phyloP scores from a whole-genome alignment of 768 basidiomycete genomes.

The Podaxis sp. region DNA sequence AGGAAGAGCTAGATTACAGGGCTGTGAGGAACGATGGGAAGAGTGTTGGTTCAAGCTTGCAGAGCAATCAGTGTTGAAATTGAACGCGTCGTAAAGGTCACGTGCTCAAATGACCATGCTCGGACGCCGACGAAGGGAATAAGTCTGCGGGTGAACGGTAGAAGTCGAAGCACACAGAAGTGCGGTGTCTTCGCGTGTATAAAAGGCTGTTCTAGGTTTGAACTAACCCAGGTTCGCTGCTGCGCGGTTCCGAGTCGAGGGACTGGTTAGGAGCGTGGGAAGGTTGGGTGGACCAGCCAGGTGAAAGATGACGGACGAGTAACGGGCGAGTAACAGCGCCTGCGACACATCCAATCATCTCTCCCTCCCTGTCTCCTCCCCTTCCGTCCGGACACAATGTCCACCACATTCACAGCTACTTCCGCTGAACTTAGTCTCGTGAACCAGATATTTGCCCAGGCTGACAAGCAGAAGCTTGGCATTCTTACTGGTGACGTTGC shows the following conservation, averaged over 20 bases:
- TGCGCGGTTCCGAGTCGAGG: conserved; percentile 1
- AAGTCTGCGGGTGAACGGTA: background rate
- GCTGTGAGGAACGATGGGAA: background rate
- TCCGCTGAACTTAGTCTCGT: conserved; percentile 56
- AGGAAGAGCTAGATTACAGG: conserved; percentile 13
- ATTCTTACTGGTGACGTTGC: conserved; percentile 90
- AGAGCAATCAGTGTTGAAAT: conserved; percentile 1
- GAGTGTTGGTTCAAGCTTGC: background rate
- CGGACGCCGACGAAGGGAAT: background rate
- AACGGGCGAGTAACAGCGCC: background rate
- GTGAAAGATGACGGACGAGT: background rate
- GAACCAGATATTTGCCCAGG: conserved; percentile 65
- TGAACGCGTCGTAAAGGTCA: background rate
- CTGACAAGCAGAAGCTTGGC: conserved; percentile 76
- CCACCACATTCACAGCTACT: conserved; percentile 40
- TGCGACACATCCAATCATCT: conserved; percentile 13
- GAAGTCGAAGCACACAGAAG: background rate
- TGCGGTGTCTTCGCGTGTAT: background rate
- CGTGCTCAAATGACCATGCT: background rate
- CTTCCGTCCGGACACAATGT: conserved; percentile 30
- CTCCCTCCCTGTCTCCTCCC: conserved; percentile 4
- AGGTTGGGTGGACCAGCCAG: background rate
- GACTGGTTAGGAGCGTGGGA: conserved; percentile 10
- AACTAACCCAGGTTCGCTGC: background rate
- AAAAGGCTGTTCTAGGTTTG: background rate